These are phyloP conservation scores for Tulasnella sp. DNA, from an alignment of 768 basidiomycete species.

Conservation along the genomic window DNA sequence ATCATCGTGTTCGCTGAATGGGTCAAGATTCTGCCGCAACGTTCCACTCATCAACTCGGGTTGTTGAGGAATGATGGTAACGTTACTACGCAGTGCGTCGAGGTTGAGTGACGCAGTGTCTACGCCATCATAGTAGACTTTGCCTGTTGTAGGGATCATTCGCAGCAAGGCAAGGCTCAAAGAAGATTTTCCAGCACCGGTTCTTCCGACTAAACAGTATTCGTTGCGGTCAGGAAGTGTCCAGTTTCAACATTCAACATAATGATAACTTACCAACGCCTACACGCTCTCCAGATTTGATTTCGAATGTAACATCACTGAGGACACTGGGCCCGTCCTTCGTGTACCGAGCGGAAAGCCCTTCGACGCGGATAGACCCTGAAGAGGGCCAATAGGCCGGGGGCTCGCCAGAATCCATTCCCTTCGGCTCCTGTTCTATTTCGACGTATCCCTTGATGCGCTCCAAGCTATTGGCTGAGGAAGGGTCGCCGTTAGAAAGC, in stretches of 20 bases:
- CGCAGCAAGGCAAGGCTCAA: constrained; percentile 45
- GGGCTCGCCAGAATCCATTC: constrained; percentile 34
- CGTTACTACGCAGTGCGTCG: constrained; percentile 41
- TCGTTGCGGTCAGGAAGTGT: neutral
- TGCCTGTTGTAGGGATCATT: constrained; percentile 46
- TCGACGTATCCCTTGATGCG: constrained; percentile 44
- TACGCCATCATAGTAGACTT: constrained; percentile 43
- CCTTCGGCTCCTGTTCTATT: constrained; percentile 43
- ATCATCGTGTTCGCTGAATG: constrained; percentile 45
- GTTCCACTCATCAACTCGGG: constrained; percentile 45
- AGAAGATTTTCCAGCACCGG: constrained; percentile 46
- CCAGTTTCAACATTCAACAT: neutral
- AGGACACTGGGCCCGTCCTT: constrained; percentile 48
- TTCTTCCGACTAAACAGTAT: constrained; percentile 37
- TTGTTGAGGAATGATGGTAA: constrained; percentile 55
- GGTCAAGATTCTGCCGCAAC: constrained; percentile 51
- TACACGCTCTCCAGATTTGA: constrained; percentile 46
- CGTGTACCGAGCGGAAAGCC: constrained; percentile 41
- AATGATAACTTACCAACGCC: constrained; percentile 43
- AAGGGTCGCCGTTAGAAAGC: neutral
- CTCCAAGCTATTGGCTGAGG: constrained; percentile 30
- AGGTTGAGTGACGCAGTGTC: constrained; percentile 41
- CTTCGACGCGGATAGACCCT: constrained; percentile 40
- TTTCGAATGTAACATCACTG: constrained; percentile 45
- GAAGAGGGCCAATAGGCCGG: constrained; percentile 56